phyloP scores from a whole-genome alignment of 257 asterid species.

The Perilla frutescens region DNA sequence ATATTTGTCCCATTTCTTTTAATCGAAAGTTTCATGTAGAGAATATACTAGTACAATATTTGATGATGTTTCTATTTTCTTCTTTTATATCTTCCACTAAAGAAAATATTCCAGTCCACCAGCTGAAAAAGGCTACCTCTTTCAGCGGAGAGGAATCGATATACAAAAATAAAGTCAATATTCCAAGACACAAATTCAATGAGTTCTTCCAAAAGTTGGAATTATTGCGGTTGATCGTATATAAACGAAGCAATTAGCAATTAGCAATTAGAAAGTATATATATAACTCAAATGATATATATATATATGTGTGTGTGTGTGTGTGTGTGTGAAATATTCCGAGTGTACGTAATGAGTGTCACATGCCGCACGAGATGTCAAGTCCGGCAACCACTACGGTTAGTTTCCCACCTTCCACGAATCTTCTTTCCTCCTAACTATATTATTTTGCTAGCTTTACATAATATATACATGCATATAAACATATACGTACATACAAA shows the following conservation, averaged over 20 bases:
- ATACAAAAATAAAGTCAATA: not conserved
- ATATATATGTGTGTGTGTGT: no score
- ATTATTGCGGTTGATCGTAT: not conserved
- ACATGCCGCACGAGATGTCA: constrained; percentile 19
- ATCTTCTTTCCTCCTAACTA: not conserved
- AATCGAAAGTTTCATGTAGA: not conserved
- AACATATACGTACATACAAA: not conserved
- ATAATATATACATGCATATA: not conserved
- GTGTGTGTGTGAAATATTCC: not conserved
- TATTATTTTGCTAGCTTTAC: not conserved
- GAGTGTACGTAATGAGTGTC: constrained; percentile 24
- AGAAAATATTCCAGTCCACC: constrained; percentile 29
- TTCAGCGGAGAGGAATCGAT: not conserved
- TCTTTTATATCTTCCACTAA: not conserved
- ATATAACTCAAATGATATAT: not conserved
- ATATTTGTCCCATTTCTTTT: no score
- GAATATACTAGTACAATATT: constrained; percentile 16
- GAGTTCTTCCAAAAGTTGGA: not conserved
- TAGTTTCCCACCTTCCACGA: constrained; percentile 6
- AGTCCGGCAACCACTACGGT: not conserved
- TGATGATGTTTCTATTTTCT: constrained; percentile 2
- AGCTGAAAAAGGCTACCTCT: not conserved
- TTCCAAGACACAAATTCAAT: not conserved
- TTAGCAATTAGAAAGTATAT: not conserved
- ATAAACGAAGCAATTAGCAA: not conserved